Base-by-base conservation (phyloP, 1,284 basidiomycete species). In the Neolentinus lepideus region DNA sequence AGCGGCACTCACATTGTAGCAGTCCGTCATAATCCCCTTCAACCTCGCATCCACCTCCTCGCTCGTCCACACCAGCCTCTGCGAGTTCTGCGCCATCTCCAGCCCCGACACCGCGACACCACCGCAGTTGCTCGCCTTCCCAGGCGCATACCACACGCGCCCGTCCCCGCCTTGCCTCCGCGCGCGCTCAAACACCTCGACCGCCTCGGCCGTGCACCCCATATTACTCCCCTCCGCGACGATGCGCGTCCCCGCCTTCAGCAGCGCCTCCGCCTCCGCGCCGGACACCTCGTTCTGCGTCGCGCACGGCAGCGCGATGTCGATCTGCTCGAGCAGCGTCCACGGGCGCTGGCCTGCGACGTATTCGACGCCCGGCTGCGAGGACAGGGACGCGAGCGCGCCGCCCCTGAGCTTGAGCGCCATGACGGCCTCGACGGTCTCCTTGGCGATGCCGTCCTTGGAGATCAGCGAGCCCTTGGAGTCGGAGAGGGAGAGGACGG, bases 1-100 rank as follows among this genome's bases (percentile, higher is more conserved):
- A 16, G 22, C 47, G 22, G 24, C 6, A 26, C 24, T 8, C 27
- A 50, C 47, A 14, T 75, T 65, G 73, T 79, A 89, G 71, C 81
- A 84, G 59, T 83, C 80, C 54, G 78, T 72, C 89, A 92, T 92
- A 71, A 91, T 91, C 60, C 75, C 75, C 74, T 86, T 85, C 60
- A 92, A 75, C 75, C 85, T 87, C 19, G 68, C 69, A 69, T 92
- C 88, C 54, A 92, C 88, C 66, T 86, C 82, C 60, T 77, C 72
- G 57, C 75, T 72, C n/a, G 81, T 71, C 86, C 86, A 89, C 53
- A 77, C 74, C 47, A 85, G 75, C 47, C 86, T 76, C 62, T 83
- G 80, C 63, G 83, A 85, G 77, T 89, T 88, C 73, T 91, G 88
- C 10, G 85, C 84, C 88, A 91, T 90, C 75, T 91, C 89, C 60